Evolutionary conservation across 2,329 filamentous ascomycete species (phyloP), one percentile per base, ranked within the genome.

Genomic region (Chrysoporthe austroafricana): DNA sequence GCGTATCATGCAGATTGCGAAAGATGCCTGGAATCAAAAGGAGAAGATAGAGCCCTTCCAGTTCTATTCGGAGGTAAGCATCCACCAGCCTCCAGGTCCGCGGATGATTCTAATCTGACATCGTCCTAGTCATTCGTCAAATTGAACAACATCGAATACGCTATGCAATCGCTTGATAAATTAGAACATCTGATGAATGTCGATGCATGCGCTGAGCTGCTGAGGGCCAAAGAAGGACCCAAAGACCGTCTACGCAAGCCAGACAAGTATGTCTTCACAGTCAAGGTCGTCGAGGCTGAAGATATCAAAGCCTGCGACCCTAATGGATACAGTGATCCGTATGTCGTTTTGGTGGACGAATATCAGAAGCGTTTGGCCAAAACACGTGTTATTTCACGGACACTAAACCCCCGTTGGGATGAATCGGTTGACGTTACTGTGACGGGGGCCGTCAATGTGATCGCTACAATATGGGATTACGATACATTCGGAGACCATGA

Each of bases 231-330:
- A 70, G 88, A 92, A 36, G 92, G 92, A 9, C 84, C 87, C 64
- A 88, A 89, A 75, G 84, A 87, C 66, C 82, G 84, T 70, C 76
- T 80, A 66, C 89, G 89, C 73, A 91, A 89, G 73, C 88, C 90
- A 54, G 91, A 89, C 70, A 97, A 96, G 76, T 98, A 97, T 77
- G 94, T 97, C 66, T 99, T 99, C 79, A 98, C 96, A 0, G 94
- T 99, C 80, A 99, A 99, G 81, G 94, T 99, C 68, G 94, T 99
- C 36, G 96, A 99, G 79, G 96, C 93, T 9, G 96, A 99, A 79
- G 96, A 99, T 74, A 84, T 99, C 73, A 98, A 98, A 79, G 93
- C 96, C n/a, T 98, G 96, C 77, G 96, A 99, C 78, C 90, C 97
- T 73, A 96, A 92, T 74, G 96, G 96, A 46, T 88, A 91, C 71